Conservation (phyloP, 345 rosid genomes). For the Camelina sativa region DNA sequence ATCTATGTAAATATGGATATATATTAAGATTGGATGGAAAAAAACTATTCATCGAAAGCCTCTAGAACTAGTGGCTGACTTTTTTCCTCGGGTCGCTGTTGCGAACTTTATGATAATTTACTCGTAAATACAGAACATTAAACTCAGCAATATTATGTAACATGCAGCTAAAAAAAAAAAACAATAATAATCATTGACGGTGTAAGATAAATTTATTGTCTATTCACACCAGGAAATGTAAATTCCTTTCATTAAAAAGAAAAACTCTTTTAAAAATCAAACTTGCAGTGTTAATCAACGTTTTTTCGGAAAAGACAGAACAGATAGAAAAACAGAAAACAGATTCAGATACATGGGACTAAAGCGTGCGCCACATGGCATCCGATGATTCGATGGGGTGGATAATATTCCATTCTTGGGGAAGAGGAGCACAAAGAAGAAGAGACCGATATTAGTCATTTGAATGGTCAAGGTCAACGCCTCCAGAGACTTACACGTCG, state of each 20-base stretch:
- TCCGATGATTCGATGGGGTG: not conserved
- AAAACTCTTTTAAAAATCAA: not conserved
- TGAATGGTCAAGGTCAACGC: slow-evolving; percentile 47
- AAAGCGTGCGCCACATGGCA: slow-evolving; percentile 35
- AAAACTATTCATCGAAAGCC: not conserved
- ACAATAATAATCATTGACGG: too few relatives aligned
- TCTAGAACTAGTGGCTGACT: slow-evolving; percentile 2
- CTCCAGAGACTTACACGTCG: slow-evolving; percentile 41
- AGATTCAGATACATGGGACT: slow-evolving; percentile 36
- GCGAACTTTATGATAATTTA: slow-evolving; percentile 14
- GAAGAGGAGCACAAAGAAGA: slow-evolving; percentile 19
- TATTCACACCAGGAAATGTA: slow-evolving; percentile 18
- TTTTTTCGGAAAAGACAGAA: slow-evolving; percentile 17
- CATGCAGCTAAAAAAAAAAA: not conserved
- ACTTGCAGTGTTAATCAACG: slow-evolving; percentile 7
- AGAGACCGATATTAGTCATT: slow-evolving; percentile 25
- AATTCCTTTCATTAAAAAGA: not conserved
- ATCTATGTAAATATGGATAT: not conserved
- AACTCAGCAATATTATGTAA: not conserved
- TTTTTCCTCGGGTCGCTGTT: slow-evolving; percentile 22
- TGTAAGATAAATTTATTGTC: not conserved
- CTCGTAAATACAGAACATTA: not conserved
- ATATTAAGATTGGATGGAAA: not conserved
- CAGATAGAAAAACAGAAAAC: not conserved
- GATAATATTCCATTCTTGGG: slow-evolving; percentile 42